Conservation (phyloP, 495 filamentous ascomycete species). For the Trichocladium antarcticum region DNA sequence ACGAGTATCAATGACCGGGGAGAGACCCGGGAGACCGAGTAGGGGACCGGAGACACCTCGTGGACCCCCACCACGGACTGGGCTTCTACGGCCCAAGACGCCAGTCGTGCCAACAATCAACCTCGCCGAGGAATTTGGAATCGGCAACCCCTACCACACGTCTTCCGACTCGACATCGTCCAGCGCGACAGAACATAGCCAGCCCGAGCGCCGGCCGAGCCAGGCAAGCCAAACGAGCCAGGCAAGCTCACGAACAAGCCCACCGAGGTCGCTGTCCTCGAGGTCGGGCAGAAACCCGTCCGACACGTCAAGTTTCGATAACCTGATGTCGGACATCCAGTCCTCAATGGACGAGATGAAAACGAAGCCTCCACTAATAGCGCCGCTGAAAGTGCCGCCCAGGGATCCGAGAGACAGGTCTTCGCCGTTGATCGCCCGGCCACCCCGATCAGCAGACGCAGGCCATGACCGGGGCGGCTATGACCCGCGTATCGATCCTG, state of each 20-base stretch:
- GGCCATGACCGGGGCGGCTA: slow-evolving; percentile 29
- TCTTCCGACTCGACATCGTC: slow-evolving; percentile 58
- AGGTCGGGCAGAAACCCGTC: slow-evolving; percentile 29
- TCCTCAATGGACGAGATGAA: slow-evolving; percentile 35
- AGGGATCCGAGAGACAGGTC: slow-evolving; percentile 12
- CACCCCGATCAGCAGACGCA: slow-evolving; percentile 19
- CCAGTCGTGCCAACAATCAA: slow-evolving; percentile 35
- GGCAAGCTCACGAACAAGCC: slow-evolving; percentile 63
- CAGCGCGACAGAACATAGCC: slow-evolving; percentile 51
- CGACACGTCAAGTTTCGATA: slow-evolving; percentile 34
- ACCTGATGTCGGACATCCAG: slow-evolving; percentile 43
- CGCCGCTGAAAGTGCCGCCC: slow-evolving; percentile 21
- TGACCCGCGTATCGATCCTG: slow-evolving; percentile 29
- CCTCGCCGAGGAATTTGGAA: slow-evolving; percentile 41
- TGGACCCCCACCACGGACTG: slow-evolving; percentile 39
- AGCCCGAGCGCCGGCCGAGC: slow-evolving; percentile 38
- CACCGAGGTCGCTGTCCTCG: slow-evolving; percentile 37
- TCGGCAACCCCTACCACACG: slow-evolving; percentile 48
- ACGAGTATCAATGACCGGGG: slow-evolving; percentile 14
- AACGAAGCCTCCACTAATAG: slow-evolving; percentile 6
- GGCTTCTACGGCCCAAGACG: slow-evolving; percentile 27
- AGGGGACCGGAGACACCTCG: slow-evolving; percentile 39
- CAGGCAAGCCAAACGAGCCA: slow-evolving; percentile 62
- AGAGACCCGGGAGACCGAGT: slow-evolving; percentile 33
- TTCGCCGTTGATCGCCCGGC: slow-evolving; percentile 19